Conservation (phyloP, 2,329 filamentous ascomycete genomes). For the Penicillium sp. region DNA sequence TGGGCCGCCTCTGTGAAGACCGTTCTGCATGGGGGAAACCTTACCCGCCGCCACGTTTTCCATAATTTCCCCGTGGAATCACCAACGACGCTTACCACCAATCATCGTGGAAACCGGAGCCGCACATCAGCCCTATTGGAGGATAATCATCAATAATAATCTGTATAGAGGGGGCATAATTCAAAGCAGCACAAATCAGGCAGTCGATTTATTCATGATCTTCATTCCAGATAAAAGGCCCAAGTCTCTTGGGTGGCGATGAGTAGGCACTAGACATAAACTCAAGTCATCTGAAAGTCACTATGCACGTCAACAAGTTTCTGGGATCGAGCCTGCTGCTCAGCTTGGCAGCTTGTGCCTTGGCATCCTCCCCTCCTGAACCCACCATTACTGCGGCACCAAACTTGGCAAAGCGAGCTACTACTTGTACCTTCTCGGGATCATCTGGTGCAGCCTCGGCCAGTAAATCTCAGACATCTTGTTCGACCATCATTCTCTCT, state of each 20-base stretch:
- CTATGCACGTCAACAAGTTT: conserved; percentile 7
- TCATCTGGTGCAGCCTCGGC: conserved; percentile 18
- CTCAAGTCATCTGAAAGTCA: background rate
- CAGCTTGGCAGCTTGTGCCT: conserved; percentile 7
- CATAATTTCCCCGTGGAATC: background rate
- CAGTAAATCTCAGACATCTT: conserved; percentile 20
- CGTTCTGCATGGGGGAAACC: background rate
- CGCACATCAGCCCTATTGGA: conserved; percentile 5
- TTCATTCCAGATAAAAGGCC: background rate
- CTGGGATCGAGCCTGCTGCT: conserved; percentile 9
- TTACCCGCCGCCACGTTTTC: background rate
- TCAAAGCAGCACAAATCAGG: background rate
- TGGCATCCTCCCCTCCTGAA: conserved; percentile 17
- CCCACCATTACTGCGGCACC: conserved; percentile 20
- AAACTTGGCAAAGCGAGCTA: conserved; percentile 20
- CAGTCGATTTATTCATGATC: background rate
- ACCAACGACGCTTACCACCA: conserved; percentile 3
- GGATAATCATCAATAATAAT: conserved; percentile 10
- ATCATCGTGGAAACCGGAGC: background rate
- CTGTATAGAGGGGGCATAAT: background rate
- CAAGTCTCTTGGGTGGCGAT: background rate
- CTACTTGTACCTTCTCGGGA: conserved; percentile 21
- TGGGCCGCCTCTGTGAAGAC: background rate
- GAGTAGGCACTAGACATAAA: background rate
- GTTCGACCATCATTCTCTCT: conserved; percentile 23